Conservation (phyloP, 257 asterid species). For the Lantana camara region DNA sequence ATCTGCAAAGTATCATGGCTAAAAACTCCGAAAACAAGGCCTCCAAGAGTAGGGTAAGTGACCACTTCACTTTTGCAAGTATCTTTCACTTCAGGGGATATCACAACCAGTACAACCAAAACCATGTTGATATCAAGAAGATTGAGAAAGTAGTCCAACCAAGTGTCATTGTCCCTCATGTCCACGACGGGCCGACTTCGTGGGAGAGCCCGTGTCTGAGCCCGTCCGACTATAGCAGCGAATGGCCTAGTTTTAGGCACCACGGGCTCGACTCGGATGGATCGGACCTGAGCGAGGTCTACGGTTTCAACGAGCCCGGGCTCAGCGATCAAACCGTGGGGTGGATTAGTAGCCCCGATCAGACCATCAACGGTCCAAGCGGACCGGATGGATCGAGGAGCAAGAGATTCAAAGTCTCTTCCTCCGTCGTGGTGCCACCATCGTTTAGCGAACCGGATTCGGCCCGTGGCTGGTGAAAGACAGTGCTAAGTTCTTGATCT, state of each 20-base stretch:
- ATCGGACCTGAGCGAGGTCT: constrained; percentile 49
- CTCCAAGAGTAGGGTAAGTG: constrained; percentile 72
- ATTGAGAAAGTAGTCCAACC: constrained; percentile 79
- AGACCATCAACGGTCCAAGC: constrained; percentile 36
- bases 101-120: constrained; percentile 43
- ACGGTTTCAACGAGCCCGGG: constrained; percentile 33
- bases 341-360: constrained; percentile 72
- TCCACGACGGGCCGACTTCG: constrained; percentile 36
- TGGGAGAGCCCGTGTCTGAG: constrained; percentile 48
- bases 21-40: constrained; percentile 65
- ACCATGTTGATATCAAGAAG: constrained; percentile 46
- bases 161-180: constrained; percentile 72
- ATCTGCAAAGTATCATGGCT: constrained; percentile 75
- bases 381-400: constrained; percentile 52
- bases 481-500: not conserved
- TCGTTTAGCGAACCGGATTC: constrained; percentile 54
- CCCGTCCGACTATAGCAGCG: constrained; percentile 58
- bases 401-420: constrained; percentile 81
- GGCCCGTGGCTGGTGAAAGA: constrained; percentile 34
- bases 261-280: constrained; percentile 58
- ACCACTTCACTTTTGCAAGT: constrained; percentile 86
- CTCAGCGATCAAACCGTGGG: constrained; percentile 52
- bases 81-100: constrained; percentile 66
- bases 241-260: constrained; percentile 52
- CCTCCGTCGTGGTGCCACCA: constrained; percentile 79